Evolutionary conservation across 441 rosid genomes (phyloP).

Genomic region (Euphorbia corollata): DNA sequence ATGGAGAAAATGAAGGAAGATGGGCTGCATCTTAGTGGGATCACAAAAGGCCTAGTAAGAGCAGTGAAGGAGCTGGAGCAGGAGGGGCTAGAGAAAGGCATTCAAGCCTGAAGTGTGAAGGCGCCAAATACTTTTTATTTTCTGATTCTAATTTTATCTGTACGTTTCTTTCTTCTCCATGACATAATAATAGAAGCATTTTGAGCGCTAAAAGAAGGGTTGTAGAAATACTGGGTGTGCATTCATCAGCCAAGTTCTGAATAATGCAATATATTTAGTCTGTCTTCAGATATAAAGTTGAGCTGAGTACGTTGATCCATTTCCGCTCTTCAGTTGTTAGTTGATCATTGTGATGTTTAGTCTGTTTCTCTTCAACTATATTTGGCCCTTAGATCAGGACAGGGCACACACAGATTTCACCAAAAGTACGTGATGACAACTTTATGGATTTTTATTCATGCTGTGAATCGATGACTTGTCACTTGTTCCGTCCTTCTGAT

Average conservation of each 20-base stretch:
- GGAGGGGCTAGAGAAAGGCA: constrained; percentile 29
- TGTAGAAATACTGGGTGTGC: background rate
- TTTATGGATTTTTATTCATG: background rate
- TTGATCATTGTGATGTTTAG: background rate
- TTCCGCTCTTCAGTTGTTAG: background rate
- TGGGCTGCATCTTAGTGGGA: constrained; percentile 61
- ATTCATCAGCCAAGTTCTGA: background rate
- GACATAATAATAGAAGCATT: background rate
- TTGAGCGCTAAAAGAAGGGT: background rate
- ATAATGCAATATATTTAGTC: background rate
- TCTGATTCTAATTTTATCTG: background rate
- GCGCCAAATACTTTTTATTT: background rate
- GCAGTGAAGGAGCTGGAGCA: constrained; percentile 74
- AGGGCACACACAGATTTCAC: background rate
- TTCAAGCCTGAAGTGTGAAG: constrained; percentile 15
- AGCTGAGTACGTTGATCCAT: background rate
- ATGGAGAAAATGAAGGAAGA: constrained; percentile 54
- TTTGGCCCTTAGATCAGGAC: constrained; percentile 7
- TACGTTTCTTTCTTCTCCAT: background rate
- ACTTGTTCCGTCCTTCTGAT: background rate
- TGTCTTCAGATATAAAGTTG: background rate
- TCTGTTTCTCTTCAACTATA: background rate
- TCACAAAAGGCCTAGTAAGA: constrained; percentile 55
- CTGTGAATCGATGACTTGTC: background rate
- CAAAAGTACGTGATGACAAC: background rate